Conservation (phyloP, 768 basidiomycete species). For the Suillus brevipes region DNA sequence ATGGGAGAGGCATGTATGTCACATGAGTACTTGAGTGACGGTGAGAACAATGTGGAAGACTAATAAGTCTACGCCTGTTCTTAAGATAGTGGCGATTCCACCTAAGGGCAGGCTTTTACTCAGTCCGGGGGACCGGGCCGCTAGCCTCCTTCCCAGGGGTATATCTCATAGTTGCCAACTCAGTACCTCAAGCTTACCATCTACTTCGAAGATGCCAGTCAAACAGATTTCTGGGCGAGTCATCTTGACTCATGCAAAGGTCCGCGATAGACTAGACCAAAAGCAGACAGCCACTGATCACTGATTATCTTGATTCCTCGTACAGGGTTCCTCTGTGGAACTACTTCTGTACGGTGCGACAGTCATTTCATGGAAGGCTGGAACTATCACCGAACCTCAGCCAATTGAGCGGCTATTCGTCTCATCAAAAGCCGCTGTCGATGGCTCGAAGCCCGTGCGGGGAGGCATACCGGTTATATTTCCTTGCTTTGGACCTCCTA, state of each 20-base stretch:
- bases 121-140: not conserved
- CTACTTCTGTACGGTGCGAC: constrained; percentile 84
- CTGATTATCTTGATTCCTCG: not conserved
- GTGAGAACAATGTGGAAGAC: not conserved
- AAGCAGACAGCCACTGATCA: constrained; percentile 2
- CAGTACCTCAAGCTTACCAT: not conserved
- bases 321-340: constrained; percentile 63
- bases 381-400: constrained; percentile 33
- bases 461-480: constrained; percentile 67
- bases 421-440: constrained; percentile 74
- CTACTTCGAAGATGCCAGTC: constrained; percentile 52
- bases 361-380: constrained; percentile 80
- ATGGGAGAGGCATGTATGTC: not conserved
- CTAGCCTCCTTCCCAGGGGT: not conserved
- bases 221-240: constrained; percentile 44
- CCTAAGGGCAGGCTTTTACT: constrained; percentile 6
- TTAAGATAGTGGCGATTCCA: not conserved
- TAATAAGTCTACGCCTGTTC: not conserved
- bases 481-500: constrained; percentile 87
- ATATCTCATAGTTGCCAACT: constrained; percentile 5
- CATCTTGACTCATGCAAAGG: constrained; percentile 65
- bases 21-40: not conserved
- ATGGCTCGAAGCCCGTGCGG: constrained; percentile 77
- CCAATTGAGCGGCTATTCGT: constrained; percentile 76
- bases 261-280: constrained; percentile 21